phyloP scores from a whole-genome alignment of 31 red algal species.

The Asparagopsis taxiformis region DNA sequence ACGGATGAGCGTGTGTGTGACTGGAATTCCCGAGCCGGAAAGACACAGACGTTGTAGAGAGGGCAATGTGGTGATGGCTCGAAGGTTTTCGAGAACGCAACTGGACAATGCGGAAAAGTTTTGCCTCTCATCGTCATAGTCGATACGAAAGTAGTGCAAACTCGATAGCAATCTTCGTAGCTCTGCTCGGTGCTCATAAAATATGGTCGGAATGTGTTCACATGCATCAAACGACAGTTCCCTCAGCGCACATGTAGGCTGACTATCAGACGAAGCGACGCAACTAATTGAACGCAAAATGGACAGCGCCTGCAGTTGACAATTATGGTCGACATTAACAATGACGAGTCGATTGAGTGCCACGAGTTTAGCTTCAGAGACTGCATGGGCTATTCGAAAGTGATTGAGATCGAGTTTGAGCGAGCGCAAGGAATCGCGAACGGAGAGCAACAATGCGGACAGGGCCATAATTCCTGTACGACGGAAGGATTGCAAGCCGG shows the following conservation, averaged over 20 bases:
- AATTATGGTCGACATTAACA: background rate
- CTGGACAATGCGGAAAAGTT: background rate
- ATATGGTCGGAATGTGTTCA: background rate
- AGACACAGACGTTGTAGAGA: slow-evolving; percentile 1
- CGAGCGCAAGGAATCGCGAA: background rate
- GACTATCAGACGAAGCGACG: too few species aligned
- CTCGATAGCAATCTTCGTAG: background rate
- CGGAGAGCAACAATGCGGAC: background rate
- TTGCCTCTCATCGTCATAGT: slow-evolving; percentile 11
- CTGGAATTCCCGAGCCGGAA: slow-evolving; percentile 1
- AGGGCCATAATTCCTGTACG: background rate
- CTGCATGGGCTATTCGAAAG: background rate
- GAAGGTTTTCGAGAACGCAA: background rate
- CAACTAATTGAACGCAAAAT: background rate
- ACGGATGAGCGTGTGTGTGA: background rate
- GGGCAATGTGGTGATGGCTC: background rate
- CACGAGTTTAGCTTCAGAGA: background rate
- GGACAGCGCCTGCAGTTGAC: background rate
- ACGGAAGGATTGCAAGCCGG: slow-evolving; percentile 5
- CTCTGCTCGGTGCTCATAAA: slow-evolving; percentile 1
- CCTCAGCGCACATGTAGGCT: background rate
- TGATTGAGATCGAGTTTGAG: slow-evolving; percentile 1
- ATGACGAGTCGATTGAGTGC: background rate
- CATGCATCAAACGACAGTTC: slow-evolving; percentile 6
- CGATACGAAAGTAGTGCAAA: background rate